Evolutionary conservation across 2,329 filamentous ascomycete genomes (phyloP).

Genomic region (Pestalotiopsis fici): DNA sequence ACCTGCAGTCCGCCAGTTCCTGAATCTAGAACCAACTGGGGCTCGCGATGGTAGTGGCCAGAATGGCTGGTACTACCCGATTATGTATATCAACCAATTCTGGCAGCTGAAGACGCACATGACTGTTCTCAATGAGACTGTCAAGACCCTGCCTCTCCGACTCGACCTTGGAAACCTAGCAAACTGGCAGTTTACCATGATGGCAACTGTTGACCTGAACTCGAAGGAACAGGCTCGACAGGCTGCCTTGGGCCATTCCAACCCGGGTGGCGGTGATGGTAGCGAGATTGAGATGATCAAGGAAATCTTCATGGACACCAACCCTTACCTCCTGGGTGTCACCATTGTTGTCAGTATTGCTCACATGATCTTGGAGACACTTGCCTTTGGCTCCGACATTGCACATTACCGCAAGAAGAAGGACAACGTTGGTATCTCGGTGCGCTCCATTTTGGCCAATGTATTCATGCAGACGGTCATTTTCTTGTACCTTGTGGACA

Average conservation of each 20-base stretch:
- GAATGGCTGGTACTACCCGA: conserved; percentile 91
- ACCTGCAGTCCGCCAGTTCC: conserved; percentile 74
- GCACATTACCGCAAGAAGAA: conserved; percentile 99
- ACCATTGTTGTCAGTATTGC: conserved; percentile 83
- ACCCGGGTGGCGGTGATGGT: conserved; percentile 81
- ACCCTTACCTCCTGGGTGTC: conserved; percentile 83
- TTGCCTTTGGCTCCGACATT: conserved; percentile 97
- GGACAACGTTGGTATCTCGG: conserved; percentile 94
- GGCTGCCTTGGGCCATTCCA: conserved; percentile 71
- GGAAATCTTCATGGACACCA: conserved; percentile 90
- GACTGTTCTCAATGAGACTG: conserved; percentile 87
- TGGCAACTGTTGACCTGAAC: conserved; percentile 83
- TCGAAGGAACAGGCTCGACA: conserved; percentile 81
- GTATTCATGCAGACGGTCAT: conserved; percentile 97
- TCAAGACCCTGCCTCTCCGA: conserved; percentile 77
- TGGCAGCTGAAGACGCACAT: conserved; percentile 95
- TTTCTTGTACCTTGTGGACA: conserved; percentile 95
- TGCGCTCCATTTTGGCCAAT: conserved; percentile 93
- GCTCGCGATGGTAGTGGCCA: conserved; percentile 82
- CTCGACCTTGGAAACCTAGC: conserved; percentile 81
- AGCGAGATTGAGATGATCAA: conserved; percentile 97
- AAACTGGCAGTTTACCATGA: conserved; percentile 87
- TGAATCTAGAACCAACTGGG: conserved; percentile 77
- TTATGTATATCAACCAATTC: conserved; percentile 92
- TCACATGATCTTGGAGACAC: conserved; percentile 92